Evolutionary conservation across 768 basidiomycete species (phyloP).

Genomic region (Tricholoma hemisulphureum): DNA sequence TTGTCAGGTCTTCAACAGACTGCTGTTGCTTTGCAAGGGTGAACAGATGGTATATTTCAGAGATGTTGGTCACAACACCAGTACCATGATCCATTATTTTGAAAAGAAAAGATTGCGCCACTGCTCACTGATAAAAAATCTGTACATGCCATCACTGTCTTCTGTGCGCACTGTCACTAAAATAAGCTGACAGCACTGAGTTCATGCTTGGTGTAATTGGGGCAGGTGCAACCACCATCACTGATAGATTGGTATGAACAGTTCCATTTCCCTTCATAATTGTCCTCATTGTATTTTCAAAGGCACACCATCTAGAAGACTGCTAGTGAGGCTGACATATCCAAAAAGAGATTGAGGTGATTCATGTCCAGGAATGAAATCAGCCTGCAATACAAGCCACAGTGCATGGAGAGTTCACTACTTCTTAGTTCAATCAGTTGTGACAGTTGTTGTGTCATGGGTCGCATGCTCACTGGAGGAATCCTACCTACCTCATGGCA

Average conservation of each 20-base stretch:
- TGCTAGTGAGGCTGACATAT: conserved; percentile 36
- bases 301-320: conserved; percentile 41
- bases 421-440: conserved; percentile 52
- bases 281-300: conserved; percentile 22
- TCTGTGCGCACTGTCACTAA: neutral
- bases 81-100: conserved; percentile 75
- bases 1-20: conserved; percentile 63
- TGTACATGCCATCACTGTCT: conserved; percentile 40
- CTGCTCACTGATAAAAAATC: conserved; percentile 69
- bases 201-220: conserved; percentile 72
- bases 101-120: conserved; percentile 60
- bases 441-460: conserved; percentile 45
- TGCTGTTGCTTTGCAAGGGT: conserved; percentile 75
- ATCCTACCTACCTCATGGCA: conserved; percentile 59
- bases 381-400: conserved; percentile 36
- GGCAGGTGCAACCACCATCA: conserved; percentile 62
- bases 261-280: conserved; percentile 33
- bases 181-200: conserved; percentile 42
- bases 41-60: conserved; percentile 78
- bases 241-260: conserved; percentile 54
- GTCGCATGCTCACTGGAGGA: conserved; percentile 48
- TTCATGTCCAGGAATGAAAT: conserved; percentile 48
- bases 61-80: conserved; percentile 61
- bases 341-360: conserved; percentile 39
- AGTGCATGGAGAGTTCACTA: conserved; percentile 47